These are phyloP conservation scores for Phytophthora quininea DNA, from an alignment of 352 stramenopile species.

Conservation along the genomic window DNA sequence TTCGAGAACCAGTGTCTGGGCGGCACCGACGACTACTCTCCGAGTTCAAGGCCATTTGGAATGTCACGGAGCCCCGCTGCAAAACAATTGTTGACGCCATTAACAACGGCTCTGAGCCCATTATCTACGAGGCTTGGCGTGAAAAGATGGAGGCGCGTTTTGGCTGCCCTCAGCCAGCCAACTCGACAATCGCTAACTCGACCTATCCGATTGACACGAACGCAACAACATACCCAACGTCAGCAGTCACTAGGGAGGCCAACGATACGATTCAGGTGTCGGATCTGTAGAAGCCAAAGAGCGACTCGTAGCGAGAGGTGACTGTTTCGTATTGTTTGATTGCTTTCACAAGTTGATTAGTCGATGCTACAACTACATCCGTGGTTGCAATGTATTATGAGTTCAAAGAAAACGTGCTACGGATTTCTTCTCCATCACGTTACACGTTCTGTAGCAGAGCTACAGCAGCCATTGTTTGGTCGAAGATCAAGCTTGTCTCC, in stretches of 20 bases:
- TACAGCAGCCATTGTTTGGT: too few relatives aligned
- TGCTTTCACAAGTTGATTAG: too few relatives aligned
- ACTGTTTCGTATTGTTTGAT: neutral
- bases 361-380: too few relatives aligned
- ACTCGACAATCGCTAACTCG: neutral
- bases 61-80: slow-evolving; percentile 43
- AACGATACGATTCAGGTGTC: slow-evolving; percentile 33
- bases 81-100: slow-evolving; percentile 58
- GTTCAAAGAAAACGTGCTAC: too few relatives aligned
- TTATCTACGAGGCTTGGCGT: slow-evolving; percentile 44
- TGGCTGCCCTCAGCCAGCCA: slow-evolving; percentile 28
- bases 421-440: too few relatives aligned
- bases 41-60: slow-evolving; percentile 57
- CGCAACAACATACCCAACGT: slow-evolving; percentile 2
- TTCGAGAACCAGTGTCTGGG: slow-evolving; percentile 62
- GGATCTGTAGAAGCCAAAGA: neutral
- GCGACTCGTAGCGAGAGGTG: neutral
- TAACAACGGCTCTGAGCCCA: slow-evolving; percentile 33
- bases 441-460: too few relatives aligned
- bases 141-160: slow-evolving; percentile 44
- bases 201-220: neutral
- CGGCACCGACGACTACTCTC: slow-evolving; percentile 47
- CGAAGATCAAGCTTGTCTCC: neutral
- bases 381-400: too few relatives aligned
- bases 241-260: neutral